phyloP scores from a whole-genome alignment of 768 basidiomycete species.

The Collybia sp. region DNA sequence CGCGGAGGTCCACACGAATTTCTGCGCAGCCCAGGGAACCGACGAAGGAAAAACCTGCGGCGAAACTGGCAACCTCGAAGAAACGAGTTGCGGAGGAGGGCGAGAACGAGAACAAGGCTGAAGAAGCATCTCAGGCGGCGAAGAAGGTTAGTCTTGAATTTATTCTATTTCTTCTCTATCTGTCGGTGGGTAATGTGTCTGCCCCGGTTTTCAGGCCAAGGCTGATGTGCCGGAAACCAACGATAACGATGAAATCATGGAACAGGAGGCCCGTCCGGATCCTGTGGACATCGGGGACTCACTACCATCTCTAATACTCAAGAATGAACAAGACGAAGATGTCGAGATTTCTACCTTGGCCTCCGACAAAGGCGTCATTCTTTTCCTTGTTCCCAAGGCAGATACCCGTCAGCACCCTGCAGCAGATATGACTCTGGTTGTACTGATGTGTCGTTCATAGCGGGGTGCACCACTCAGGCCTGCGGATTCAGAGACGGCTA shows the following conservation, averaged over 20 bases:
- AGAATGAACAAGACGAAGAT: conserved; percentile 84
- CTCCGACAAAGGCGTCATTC: conserved; percentile 67
- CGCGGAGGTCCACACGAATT: conserved; percentile 54
- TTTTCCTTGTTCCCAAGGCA: conserved; percentile 83
- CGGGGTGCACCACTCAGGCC: conserved; percentile 90
- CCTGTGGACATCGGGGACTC: conserved; percentile 68
- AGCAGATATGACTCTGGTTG: too few relatives aligned
- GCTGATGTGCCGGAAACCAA: conserved; percentile 16
- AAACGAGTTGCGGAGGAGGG: conserved; percentile 31
- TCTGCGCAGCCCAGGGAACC: conserved; percentile 41
- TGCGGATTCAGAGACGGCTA: conserved; percentile 88
- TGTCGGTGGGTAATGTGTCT: conserved; percentile 6
- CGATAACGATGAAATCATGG: conserved; percentile 17
- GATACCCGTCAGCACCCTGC: conserved; percentile 62
- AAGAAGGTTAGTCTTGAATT: conserved; percentile 31
- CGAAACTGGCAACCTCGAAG: conserved; percentile 30
- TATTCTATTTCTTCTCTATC: conserved; percentile 4
- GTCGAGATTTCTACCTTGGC: conserved; percentile 62
- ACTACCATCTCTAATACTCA: conserved; percentile 69
- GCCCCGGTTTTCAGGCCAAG: conserved; percentile 25
- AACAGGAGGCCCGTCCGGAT: conserved; percentile 17
- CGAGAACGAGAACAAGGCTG: conserved; percentile 27
- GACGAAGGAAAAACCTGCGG: conserved; percentile 16
- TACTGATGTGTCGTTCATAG: conserved; percentile 28
- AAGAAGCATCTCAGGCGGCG: conserved; percentile 24